Base-by-base conservation (phyloP, 768 basidiomycete genomes). In the Mrakia gelida region DNA sequence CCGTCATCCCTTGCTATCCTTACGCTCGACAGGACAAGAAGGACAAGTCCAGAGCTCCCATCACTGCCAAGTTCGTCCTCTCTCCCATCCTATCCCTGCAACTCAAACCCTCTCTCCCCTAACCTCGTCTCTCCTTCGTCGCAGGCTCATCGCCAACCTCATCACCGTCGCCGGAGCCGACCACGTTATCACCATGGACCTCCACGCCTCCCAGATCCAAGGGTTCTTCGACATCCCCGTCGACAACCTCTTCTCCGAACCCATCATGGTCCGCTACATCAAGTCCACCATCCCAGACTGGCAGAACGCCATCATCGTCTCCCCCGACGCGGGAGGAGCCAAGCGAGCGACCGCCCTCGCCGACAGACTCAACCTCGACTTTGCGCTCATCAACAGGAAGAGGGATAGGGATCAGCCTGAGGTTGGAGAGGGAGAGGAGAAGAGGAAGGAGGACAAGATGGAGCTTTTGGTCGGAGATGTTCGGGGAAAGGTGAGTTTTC, bases 141-240 rank as follows among this genome's bases (percentile, higher is more conserved):
- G 3, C 67, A 85, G 84, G 80, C 90, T 99, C 38, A 94, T 99
- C 34, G 96, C 97, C 74, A 98, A 98, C 86, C 95, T 99, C 91
- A 88, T 98, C 79, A 83, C 83, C 91, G 84, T 85, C 89, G 94
- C 80, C 91, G 97, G 72, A 92, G 94, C 84, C 28, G 95, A 98
- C 86, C 97, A 98, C 87, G 91, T 98, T 83, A 96, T 98, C 94
- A 98, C 96, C 13, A 97, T 98, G 94, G 97, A 99, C 86, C 87
- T 98, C 78, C 96, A 99, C 84, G 97, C 97, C 45, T 96, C 94
- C 2, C 97, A 99, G 84, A 98, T 99, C 80, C 97, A 99, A 86
- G 97, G 97, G 9, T 99, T 99, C 87, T 99, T 99, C 85, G 96
- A 98, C 85, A 95, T 98, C 63, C 97, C 97, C 11, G 96, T 98